phyloP scores from a whole-genome alignment of 768 basidiomycete species.

The Multifurca ochricompacta region DNA sequence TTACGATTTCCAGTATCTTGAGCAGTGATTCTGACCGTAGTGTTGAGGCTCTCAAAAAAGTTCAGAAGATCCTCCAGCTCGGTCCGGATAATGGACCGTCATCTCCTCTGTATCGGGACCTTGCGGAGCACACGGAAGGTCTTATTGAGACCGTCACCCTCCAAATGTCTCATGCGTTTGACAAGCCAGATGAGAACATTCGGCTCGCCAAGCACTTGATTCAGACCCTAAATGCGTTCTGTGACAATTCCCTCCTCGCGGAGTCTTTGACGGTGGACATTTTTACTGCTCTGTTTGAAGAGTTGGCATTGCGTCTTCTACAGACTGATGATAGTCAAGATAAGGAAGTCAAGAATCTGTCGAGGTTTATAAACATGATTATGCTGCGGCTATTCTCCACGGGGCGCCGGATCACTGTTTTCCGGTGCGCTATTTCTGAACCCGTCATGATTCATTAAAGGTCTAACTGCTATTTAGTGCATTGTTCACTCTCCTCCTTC shows the following conservation, averaged over 20 bases:
- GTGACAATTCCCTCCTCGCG: constrained; percentile 82
- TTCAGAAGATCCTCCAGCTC: constrained; percentile 78
- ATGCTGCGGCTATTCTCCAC: constrained; percentile 90
- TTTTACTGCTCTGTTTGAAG: constrained; percentile 80
- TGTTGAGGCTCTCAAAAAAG: constrained; percentile 89
- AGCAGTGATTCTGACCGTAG: constrained; percentile 80
- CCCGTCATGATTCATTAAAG: not conserved
- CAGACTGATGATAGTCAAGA: constrained; percentile 86
- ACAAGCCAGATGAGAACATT: constrained; percentile 78
- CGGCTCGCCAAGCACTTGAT: constrained; percentile 95
- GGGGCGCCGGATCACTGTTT: constrained; percentile 81
- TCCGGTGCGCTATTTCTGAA: constrained; percentile 49
- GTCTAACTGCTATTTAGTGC: constrained; percentile 36
- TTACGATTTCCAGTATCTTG: constrained; percentile 82
- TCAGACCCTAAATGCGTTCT: constrained; percentile 91
- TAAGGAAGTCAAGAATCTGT: constrained; percentile 84
- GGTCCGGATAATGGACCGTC: constrained; percentile 66
- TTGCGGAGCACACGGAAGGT: constrained; percentile 73
- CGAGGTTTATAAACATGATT: constrained; percentile 98
- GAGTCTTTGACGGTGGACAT: constrained; percentile 82
- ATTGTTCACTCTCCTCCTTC: constrained; percentile 73
- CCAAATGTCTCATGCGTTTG: constrained; percentile 90
- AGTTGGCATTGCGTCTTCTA: constrained; percentile 82
- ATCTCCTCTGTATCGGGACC: constrained; percentile 64
- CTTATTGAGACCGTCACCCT: constrained; percentile 85